Evolutionary conservation across 495 filamentous ascomycete genomes (phyloP).

Genomic region (Geoglossum glabrum): DNA sequence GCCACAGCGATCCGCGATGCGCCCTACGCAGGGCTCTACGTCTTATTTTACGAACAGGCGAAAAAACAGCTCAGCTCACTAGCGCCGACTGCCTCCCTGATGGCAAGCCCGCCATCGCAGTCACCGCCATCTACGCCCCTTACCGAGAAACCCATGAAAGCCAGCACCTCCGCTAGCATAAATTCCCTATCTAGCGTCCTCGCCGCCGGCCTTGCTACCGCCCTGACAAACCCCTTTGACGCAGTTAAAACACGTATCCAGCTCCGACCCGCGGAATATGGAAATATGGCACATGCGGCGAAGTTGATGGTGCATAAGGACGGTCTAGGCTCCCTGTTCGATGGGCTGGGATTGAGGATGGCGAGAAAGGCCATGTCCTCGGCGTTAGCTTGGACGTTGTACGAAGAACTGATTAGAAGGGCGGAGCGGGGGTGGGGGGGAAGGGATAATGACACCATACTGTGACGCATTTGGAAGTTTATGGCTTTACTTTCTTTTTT

Average conservation of each 20-base stretch:
- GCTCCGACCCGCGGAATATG: conserved; percentile 64
- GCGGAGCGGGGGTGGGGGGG: conserved; percentile 41
- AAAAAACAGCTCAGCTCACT: conserved; percentile 43
- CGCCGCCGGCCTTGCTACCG: conserved; percentile 64
- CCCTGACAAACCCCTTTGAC: conserved; percentile 89
- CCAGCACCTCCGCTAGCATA: conserved; percentile 39
- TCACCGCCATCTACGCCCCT: not conserved
- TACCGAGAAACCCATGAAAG: not conserved
- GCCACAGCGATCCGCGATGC: conserved; percentile 87
- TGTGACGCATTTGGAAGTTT: not conserved
- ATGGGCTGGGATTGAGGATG: conserved; percentile 75
- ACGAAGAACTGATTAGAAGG: conserved; percentile 72
- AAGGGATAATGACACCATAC: not conserved
- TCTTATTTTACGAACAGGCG: conserved; percentile 79
- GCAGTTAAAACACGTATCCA: conserved; percentile 90
- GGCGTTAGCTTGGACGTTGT: conserved; percentile 88
- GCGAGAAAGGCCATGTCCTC: conserved; percentile 78
- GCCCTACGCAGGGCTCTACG: conserved; percentile 87
- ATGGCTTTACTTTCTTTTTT: not conserved
- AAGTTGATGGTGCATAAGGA: conserved; percentile 64
- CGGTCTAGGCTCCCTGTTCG: conserved; percentile 60
- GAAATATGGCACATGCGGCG: conserved; percentile 64
- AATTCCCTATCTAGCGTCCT: conserved; percentile 67
- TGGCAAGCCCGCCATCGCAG: not conserved
- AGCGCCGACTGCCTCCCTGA: not conserved